A percentile compares a stretch with the other conserved stretches of the same genome.
These are phyloP conservation scores for Tetracladium setigerum DNA, from an alignment of 495 filamentous ascomycete genomes.

Conservation along the genomic window DNA sequence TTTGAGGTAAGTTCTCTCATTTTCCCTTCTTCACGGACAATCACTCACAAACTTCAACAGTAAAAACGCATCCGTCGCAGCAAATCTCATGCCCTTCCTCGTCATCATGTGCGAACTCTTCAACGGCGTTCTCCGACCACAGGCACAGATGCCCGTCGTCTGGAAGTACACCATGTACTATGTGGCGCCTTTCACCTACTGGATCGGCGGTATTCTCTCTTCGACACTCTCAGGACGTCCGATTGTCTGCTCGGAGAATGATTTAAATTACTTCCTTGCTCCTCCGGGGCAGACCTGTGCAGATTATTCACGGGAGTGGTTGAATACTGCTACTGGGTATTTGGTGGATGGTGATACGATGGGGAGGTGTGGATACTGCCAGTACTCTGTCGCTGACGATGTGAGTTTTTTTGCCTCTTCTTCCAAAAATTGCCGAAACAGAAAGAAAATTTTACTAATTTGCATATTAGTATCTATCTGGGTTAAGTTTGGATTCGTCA, in stretches of 20 bases:
- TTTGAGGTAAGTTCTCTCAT: slow-evolving; percentile 44
- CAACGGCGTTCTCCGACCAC: slow-evolving; percentile 52
- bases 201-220: slow-evolving; percentile 46
- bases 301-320: slow-evolving; percentile 9
- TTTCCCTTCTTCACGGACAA: neutral
- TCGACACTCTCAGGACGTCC: slow-evolving; percentile 47
- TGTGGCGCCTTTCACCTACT: slow-evolving; percentile 43
- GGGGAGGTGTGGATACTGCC: slow-evolving; percentile 51
- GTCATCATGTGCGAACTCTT: slow-evolving; percentile 55
- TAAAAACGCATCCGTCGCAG: slow-evolving; percentile 65
- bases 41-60: slow-evolving; percentile 62
- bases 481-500: no score
- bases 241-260: slow-evolving; percentile 41
- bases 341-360: slow-evolving; percentile 26
- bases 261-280: slow-evolving; percentile 45
- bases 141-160: slow-evolving; percentile 40
- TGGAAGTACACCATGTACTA: slow-evolving; percentile 60
- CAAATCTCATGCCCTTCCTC: slow-evolving; percentile 53
- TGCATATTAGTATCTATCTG: no score
- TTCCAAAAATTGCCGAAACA: no score
- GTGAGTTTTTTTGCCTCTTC: no score
- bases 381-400: slow-evolving; percentile 25
- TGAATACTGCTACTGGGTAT: slow-evolving; percentile 18
- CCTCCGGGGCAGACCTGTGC: slow-evolving; percentile 22
- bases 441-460: no score